Evolutionary conservation across 768 basidiomycete genomes (phyloP), one percentile per base, ranked within the genome.

Genomic region (Boletus subcaerulescens): DNA sequence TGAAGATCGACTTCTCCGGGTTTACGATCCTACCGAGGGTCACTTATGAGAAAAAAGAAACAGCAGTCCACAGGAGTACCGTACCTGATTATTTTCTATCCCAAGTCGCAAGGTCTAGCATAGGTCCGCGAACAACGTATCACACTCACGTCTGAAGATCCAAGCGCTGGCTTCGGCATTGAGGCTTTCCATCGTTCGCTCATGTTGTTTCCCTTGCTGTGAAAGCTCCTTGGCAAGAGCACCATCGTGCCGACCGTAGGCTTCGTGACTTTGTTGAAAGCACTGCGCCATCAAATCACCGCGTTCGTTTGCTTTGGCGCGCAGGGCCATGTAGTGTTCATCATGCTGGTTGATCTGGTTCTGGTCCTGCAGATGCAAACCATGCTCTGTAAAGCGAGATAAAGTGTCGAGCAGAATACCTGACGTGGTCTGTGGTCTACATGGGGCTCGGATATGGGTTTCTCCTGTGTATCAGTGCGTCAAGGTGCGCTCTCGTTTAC

Each of bases 1-100:
- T 98, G 95, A 22, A 98, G 73, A 70, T 98, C 91, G 43, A 97
- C 74, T 68, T 93, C 89, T 2, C 87, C 89, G 0, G 79, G 79
- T 54, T 80, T 70, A 48, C 86, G 85, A 56, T 89, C 84, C 82
- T 86, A 63, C 58, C 2, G n/a, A 15, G 8, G 20, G 17, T 26
- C 26, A 18, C 20, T 39, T 48, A 12, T 48, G 39, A 40, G 12
- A 2, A 38, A 24, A 42, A 13, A 24, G 9, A 47, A 44, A 18
- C 0, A 18, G 4, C 5, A 8, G 5, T 24, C 32, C 38, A 26
- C 12, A 35, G 31, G 9, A 32, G 40, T 45, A 22, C 38, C 64
- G 22, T 52, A 86, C 87, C 73, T 79, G 78, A 74, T 95, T 93
- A 61, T 91, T 93, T 69, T 87, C 89, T 91, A 38, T 46, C 32